These are phyloP conservation scores for Candida tibetensis DNA, from an alignment of 805 yeast species.

Conservation along the genomic window DNA sequence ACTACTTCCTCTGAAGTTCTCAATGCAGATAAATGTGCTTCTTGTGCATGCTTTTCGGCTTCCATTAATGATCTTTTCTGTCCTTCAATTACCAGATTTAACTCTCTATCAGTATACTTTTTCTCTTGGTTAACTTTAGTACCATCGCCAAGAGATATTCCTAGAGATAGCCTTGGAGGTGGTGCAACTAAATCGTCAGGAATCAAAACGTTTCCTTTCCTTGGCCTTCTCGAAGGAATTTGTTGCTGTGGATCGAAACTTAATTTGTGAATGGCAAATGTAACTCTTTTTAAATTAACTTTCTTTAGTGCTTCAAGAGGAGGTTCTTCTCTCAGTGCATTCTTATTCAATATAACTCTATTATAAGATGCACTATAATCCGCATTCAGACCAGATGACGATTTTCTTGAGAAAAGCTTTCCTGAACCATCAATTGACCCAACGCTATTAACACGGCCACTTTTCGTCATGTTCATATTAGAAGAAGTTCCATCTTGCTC, in stretches of 20 bases:
- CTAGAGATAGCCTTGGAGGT: slow-evolving; percentile 63
- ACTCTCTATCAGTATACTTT: slow-evolving; percentile 44
- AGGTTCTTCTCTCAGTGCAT: slow-evolving; percentile 36
- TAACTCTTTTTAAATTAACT: slow-evolving; percentile 57
- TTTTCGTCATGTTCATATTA: too few species aligned
- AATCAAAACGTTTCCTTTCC: slow-evolving; percentile 48
- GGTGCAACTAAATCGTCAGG: slow-evolving; percentile 68
- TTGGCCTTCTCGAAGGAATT: slow-evolving; percentile 55
- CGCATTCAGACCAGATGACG: not conserved
- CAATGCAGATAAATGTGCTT: slow-evolving; percentile 71
- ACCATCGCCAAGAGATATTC: slow-evolving; percentile 52
- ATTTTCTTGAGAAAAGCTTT: not conserved
- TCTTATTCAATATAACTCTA: slow-evolving; percentile 41
- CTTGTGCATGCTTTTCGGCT: slow-evolving; percentile 69
- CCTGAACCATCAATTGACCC: not conserved
- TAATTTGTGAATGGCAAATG: slow-evolving; percentile 73
- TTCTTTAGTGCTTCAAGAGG: slow-evolving; percentile 33
- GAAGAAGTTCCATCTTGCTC: too few species aligned
- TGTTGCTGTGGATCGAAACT: slow-evolving; percentile 62
- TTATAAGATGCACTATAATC: not conserved
- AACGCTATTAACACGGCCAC: not conserved
- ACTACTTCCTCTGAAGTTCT: slow-evolving; percentile 66
- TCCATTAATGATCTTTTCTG: slow-evolving; percentile 55
- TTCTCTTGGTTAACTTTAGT: slow-evolving; percentile 17
- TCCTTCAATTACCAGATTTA: slow-evolving; percentile 56